phyloP scores from a whole-genome alignment of 495 filamentous ascomycete species.

The Trichoderma gamsii region DNA sequence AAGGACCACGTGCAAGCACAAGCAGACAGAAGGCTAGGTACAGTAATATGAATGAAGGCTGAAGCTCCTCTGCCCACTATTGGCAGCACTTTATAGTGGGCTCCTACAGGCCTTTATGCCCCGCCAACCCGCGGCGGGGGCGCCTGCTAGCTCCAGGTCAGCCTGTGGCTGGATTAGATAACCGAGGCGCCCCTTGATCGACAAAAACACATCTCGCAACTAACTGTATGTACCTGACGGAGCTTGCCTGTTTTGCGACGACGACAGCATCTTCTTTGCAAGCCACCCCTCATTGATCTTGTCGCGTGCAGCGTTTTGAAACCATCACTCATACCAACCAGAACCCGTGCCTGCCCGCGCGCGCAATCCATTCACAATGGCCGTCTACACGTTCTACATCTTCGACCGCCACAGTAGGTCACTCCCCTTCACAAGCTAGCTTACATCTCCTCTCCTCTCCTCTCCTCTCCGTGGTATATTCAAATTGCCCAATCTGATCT shows the following conservation, averaged over 20 bases:
- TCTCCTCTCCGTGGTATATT: slow-evolving; percentile 2
- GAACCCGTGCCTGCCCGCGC: not conserved
- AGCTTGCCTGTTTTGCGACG: not conserved
- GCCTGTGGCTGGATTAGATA: too few species aligned
- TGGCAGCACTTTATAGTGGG: too few species aligned
- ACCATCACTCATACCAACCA: not conserved
- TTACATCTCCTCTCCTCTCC: not conserved
- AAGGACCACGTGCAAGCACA: too few species aligned
- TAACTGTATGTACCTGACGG: not conserved
- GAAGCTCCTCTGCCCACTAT: too few species aligned
- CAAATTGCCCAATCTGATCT: slow-evolving; percentile 9
- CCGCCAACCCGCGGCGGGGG: too few species aligned
- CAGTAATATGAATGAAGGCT: too few species aligned
- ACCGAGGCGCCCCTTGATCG: slow-evolving; percentile 5
- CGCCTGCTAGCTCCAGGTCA: too few species aligned
- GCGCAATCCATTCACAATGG: slow-evolving; percentile 51
- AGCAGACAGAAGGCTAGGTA: too few species aligned
- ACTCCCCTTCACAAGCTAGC: not conserved
- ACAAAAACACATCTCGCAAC: not conserved
- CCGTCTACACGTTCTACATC: slow-evolving; percentile 96
- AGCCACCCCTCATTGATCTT: too few species aligned
- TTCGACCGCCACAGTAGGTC: slow-evolving; percentile 92
- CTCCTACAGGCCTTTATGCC: too few species aligned
- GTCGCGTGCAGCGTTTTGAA: not conserved
- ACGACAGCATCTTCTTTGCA: not conserved